Evolutionary conservation across 2,329 filamentous ascomycete genomes (phyloP).

Genomic region (Sporothrix pallida): DNA sequence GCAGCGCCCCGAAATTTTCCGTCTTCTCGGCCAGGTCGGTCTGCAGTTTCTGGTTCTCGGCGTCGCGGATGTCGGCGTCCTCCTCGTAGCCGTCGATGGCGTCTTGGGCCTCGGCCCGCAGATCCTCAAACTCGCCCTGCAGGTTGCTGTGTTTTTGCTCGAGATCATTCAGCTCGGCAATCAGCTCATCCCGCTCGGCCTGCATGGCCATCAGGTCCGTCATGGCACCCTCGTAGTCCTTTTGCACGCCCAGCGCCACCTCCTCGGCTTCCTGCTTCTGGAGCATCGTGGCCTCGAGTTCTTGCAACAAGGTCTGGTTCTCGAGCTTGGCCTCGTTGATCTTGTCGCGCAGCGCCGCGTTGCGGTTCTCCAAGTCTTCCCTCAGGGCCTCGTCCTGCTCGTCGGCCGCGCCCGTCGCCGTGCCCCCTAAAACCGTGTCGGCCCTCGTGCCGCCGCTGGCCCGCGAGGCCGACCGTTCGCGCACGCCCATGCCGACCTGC

Average conservation of each 20-base stretch:
- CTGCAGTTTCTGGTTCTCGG: slow-evolving; percentile 72
- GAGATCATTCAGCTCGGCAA: slow-evolving; percentile 57
- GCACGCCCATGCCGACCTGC: slow-evolving; percentile 67
- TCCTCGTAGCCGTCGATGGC: slow-evolving; percentile 71
- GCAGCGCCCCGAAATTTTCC: slow-evolving; percentile 89
- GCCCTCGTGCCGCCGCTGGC: slow-evolving; percentile 70
- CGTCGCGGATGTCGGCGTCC: slow-evolving; percentile 73
- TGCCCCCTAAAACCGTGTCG: slow-evolving; percentile 51
- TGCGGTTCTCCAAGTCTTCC: slow-evolving; percentile 83
- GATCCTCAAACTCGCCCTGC: slow-evolving; percentile 65
- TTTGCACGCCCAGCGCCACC: slow-evolving; percentile 68
- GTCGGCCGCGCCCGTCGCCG: slow-evolving; percentile 9
- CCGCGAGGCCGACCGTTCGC: slow-evolving; percentile 75
- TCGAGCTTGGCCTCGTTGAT: slow-evolving; percentile 85
- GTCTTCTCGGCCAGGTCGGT: slow-evolving; percentile 75
- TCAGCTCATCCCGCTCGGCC: slow-evolving; percentile 77
- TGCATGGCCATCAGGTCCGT: slow-evolving; percentile 81
- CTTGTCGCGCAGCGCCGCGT: slow-evolving; percentile 83
- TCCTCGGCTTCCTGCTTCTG: slow-evolving; percentile 66
- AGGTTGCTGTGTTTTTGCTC: slow-evolving; percentile 46
- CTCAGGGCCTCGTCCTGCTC: slow-evolving; percentile 64
- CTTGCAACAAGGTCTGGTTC: slow-evolving; percentile 84
- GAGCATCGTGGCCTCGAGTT: slow-evolving; percentile 75
- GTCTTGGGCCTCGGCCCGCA: slow-evolving; percentile 68
- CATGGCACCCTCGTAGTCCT: slow-evolving; percentile 73